Percentiles rank a stretch among this genome's conserved stretches.
Conservation (phyloP, 768 basidiomycete species). For the Lactarius evosmus region DNA sequence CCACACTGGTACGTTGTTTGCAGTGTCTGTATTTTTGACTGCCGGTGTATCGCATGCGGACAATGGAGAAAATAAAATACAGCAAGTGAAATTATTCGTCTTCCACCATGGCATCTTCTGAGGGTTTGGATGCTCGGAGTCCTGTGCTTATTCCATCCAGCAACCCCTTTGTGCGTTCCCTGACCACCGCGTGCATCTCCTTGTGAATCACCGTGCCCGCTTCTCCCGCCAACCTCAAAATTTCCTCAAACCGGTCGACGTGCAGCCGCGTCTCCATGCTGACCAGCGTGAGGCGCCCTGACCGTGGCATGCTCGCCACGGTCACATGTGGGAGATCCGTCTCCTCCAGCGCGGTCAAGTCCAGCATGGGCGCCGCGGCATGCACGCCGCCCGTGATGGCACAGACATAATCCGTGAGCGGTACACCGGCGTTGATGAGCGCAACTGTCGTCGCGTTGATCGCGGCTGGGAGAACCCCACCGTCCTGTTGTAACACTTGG, state of each 20-base stretch:
- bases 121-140: constrained; percentile 28
- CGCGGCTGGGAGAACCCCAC: constrained; percentile 83
- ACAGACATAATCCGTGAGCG: constrained; percentile 86
- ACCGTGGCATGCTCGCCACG: constrained; percentile 84
- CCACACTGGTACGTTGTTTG: neutral
- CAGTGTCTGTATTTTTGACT: neutral
- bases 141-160: constrained; percentile 59
- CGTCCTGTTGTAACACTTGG: constrained; percentile 92
- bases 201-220: constrained; percentile 72
- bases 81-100: constrained; percentile 6
- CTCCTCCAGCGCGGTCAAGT: constrained; percentile 87
- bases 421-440: constrained; percentile 85
- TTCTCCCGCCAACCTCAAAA: constrained; percentile 74
- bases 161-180: constrained; percentile 56
- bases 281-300: constrained; percentile 81
- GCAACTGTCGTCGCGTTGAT: constrained; percentile 96
- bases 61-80: neutral
- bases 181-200: constrained; percentile 79
- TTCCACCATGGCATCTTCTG: constrained; percentile 25
- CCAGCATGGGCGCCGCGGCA: constrained; percentile 75
- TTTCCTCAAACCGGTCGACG: constrained; percentile 88
- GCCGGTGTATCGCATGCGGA: neutral
- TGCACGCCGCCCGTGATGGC: constrained; percentile 88
- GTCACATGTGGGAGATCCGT: constrained; percentile 85
- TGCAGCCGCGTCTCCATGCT: constrained; percentile 94